A percentile compares a stretch with the other conserved stretches of the same genome.
Evolutionary conservation across 352 stramenopile species (phyloP).

Genomic region (Thraustochytrium sp.): DNA sequence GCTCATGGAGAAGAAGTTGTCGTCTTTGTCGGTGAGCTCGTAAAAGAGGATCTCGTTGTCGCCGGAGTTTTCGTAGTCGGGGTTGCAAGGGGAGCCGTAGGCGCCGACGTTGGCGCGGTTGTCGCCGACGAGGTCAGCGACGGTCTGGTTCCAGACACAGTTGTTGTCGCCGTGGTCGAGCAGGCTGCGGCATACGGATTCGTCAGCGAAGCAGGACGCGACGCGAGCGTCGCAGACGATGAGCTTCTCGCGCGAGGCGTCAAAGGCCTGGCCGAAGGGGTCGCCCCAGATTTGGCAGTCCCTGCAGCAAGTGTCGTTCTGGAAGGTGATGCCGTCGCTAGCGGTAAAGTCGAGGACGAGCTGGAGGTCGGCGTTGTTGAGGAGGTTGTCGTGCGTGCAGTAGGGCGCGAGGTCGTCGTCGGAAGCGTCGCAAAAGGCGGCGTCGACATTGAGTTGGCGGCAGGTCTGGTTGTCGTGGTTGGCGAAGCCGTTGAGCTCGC

Average conservation of each 20-base stretch:
- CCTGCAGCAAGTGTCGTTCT: constrained; percentile 13
- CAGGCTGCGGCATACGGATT: not conserved
- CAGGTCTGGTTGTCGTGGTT: not conserved
- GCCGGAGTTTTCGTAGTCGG: not conserved
- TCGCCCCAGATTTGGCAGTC: constrained; percentile 6
- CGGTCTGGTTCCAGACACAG: constrained; percentile 1
- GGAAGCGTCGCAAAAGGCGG: not conserved
- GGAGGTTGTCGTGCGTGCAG: not conserved
- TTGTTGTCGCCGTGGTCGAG: constrained; percentile 23
- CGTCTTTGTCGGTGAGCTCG: not conserved
- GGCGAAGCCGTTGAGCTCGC: not conserved
- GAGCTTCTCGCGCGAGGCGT: constrained; percentile 12
- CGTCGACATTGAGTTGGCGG: not conserved
- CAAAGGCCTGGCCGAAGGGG: constrained; percentile 18
- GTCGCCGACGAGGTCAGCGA: not conserved
- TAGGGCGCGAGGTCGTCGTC: not conserved
- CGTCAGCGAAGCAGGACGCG: not conserved
- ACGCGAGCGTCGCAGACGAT: constrained; percentile 37
- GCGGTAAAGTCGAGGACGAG: not conserved
- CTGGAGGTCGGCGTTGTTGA: not conserved
- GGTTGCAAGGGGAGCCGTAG: constrained; percentile 1
- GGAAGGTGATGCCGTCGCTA: not conserved
- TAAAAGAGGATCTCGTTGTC: not conserved
- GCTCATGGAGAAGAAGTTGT: too few species aligned
- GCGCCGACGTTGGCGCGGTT: not conserved